These are phyloP conservation scores for Alternaria sp. DNA, from an alignment of 2,329 filamentous ascomycete species.

Conservation along the genomic window DNA sequence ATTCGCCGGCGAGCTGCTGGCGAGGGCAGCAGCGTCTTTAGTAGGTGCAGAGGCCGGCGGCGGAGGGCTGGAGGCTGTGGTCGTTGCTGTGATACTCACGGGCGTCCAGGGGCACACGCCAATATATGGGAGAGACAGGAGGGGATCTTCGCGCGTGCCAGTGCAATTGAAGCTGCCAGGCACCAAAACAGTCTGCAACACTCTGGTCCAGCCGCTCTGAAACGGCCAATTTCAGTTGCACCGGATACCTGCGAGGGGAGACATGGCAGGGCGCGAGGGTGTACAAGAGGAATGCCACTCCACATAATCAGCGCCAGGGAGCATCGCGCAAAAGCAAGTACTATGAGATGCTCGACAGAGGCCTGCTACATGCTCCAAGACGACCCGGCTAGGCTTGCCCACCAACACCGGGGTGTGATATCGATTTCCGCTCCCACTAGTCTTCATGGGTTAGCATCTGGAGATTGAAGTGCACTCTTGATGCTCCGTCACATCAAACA, in stretches of 20 bases:
- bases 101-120: conserved; percentile 44
- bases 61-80: conserved; percentile 42
- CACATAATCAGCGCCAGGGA: conserved; percentile 37
- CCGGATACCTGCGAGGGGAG: conserved; percentile 40
- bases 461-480: conserved; percentile 13
- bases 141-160: conserved; percentile 41
- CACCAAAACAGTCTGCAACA: conserved; percentile 49
- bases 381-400: conserved; percentile 20
- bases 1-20: conserved; percentile 45
- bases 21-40: conserved; percentile 44
- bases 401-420: conserved; percentile 16
- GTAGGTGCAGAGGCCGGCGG: conserved; percentile 45
- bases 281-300: conserved; percentile 45
- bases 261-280: conserved; percentile 29
- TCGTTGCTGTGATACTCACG: conserved; percentile 49
- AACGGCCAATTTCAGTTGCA: conserved; percentile 48
- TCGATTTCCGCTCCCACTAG: conserved; percentile 21
- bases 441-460: conserved; percentile 18
- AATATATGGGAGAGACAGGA: conserved; percentile 50
- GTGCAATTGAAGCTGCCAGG: conserved; percentile 46
- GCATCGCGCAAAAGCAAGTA: conserved; percentile 44
- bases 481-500: conserved; percentile 5
- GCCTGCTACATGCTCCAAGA: conserved; percentile 29
- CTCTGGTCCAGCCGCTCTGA: conserved; percentile 45
- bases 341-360: conserved; percentile 18